These are phyloP conservation scores for Leccinum barrowsii DNA, from an alignment of 768 basidiomycete species.

Conservation along the genomic window DNA sequence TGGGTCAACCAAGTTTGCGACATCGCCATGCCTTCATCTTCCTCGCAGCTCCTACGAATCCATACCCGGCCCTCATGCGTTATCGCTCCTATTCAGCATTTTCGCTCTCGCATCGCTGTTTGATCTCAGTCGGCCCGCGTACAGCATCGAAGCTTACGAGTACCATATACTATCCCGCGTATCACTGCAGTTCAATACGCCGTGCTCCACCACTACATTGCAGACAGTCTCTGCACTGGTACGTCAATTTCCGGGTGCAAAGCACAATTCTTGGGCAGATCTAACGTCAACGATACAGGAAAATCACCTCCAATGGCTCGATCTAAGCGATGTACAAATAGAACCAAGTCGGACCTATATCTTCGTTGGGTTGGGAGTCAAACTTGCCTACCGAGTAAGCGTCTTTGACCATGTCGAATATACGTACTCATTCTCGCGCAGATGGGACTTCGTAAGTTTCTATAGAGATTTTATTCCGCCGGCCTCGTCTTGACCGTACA, in stretches of 20 bases:
- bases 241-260: constrained; percentile 18
- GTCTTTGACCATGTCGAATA: neutral
- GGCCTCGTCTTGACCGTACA: neutral
- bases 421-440: constrained; percentile 15
- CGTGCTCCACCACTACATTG: constrained; percentile 47
- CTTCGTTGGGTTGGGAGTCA: constrained; percentile 55
- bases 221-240: constrained; percentile 56
- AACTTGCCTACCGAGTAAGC: constrained; percentile 59
- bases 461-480: neutral
- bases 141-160: constrained; percentile 53
- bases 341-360: constrained; percentile 51
- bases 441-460: constrained; percentile 52
- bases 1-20: constrained; percentile 24
- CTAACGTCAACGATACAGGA: constrained; percentile 25
- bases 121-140: constrained; percentile 46
- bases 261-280: constrained; percentile 11
- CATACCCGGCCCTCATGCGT: constrained; percentile 44
- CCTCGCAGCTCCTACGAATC: constrained; percentile 37
- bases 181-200: constrained; percentile 46
- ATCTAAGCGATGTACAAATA: constrained; percentile 50
- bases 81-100: constrained; percentile 61
- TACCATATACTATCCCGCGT: constrained; percentile 60
- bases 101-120: constrained; percentile 67
- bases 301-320: constrained; percentile 47
- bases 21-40: constrained; percentile 1